Base-by-base conservation (phyloP, 441 rosid species). In the Corymbia calophylla region DNA sequence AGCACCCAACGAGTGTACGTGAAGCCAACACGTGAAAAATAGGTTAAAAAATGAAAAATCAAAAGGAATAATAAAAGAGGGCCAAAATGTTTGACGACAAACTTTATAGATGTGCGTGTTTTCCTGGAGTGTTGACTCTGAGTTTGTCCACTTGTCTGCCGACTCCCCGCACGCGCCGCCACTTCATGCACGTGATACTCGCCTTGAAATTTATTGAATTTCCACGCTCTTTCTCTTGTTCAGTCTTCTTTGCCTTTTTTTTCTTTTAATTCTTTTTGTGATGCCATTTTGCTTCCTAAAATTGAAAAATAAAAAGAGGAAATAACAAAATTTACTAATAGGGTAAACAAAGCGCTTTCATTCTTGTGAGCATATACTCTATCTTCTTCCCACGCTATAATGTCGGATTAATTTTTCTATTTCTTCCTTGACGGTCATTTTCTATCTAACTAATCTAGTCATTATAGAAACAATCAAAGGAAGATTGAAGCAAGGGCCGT, bases 401-500 rank as follows among this genome's bases (percentile, higher is more conserved):
- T 39, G 6, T 73, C 2, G 1, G 27, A 35, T 35, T 19, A 35
- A 0, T 35, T 19, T 19, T 1, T 3, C 7, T 9, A 35, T 18
- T 18, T 70, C 48, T 9, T 70, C 7, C 1, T 70, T 2, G 6
- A 9, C 0, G 0, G 9, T 0, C 8, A 21, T 39, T 35, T 32
- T 70, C 15, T 19, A 35, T 70, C 0, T 21, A 0, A 4, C 48
- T 2, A 35, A 66, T 5, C 1, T 0, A 3, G 2, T 31, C 9
- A 17, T 9, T 0, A 0, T 44, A 11, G 11, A 35, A 70, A 70
- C 16, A 35, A 70, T 70, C 5, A 1, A 39, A 23, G 5, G 0
- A 47, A 11, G 2, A 39, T 0, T 73, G 49, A 39, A 73, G 44
- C 49, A 10, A 35, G 48, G n/a, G 15, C 2, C 7, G 14, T 25